These are phyloP conservation scores for Cladosporium sp. DNA, from an alignment of 2,329 filamentous ascomycete species.

Conservation along the genomic window DNA sequence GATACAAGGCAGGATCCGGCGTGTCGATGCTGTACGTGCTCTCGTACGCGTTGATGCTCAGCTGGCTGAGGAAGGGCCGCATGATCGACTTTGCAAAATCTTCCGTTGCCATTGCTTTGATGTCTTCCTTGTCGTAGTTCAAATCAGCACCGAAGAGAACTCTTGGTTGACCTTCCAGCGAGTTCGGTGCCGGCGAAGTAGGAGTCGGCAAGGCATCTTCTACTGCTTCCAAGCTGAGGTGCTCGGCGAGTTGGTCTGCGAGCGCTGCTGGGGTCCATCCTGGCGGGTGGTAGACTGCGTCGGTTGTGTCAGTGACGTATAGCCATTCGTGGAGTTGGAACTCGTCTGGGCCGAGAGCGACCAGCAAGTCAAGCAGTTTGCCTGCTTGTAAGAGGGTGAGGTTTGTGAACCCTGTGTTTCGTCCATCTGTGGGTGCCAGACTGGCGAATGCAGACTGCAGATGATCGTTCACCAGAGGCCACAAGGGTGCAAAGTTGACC, in stretches of 20 bases:
- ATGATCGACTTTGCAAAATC: constrained; percentile 72
- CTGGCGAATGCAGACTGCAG: constrained; percentile 75
- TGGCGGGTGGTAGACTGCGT: constrained; percentile 80
- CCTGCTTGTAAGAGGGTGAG: constrained; percentile 80
- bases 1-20: constrained; percentile 61
- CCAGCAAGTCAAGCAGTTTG: constrained; percentile 85
- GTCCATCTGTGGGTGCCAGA: constrained; percentile 63
- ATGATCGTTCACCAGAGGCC: constrained; percentile 86
- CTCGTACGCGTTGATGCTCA: constrained; percentile 93
- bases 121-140: constrained; percentile 46
- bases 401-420: constrained; percentile 68
- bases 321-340: constrained; percentile 99
- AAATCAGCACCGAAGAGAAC: background rate
- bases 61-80: constrained; percentile 80
- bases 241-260: constrained; percentile 78
- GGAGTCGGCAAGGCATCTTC: background rate
- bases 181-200: background rate
- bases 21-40: constrained; percentile 79
- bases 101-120: constrained; percentile 50
- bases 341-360: constrained; percentile 83
- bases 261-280: constrained; percentile 67
- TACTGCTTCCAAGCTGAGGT: background rate
- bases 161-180: background rate
- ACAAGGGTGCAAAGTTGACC: constrained; percentile 75
- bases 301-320: constrained; percentile 93